Base-by-base conservation (phyloP, 176 grass and related monocot species). In the Aegilops bicornis region DNA sequence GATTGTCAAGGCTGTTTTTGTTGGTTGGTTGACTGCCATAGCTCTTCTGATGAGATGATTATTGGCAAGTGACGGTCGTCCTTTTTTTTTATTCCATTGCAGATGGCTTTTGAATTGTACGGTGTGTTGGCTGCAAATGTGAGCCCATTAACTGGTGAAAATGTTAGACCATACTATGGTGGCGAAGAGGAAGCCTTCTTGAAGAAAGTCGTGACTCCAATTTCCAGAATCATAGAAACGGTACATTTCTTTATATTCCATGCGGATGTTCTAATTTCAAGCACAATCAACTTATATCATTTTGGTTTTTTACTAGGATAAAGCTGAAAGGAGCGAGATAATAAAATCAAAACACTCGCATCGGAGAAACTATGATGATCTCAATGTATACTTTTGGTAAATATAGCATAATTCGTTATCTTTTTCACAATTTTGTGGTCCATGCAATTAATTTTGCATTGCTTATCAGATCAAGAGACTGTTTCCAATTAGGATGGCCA, bases 21-120 rank as follows among this genome's bases (percentile, higher is more conserved):
- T 63, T 79, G 36, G 62, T 61, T 70, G 64, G 27, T 87, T 69
- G 35, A 62, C 48, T 70, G 48, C 9, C 25, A 12, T 48, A 15
- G 45, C 3, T 76, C 32, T 24, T 79, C 17, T 64, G 10, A 11
- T 64, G 52, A 47, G 6, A 35, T 29, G 54, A 66, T 73, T 77
- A 45, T 63, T 47, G 35, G 58, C 6, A 47, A 59, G 37, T 39
- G 29, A 71, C 71, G 37, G 58, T 31, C 14, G 7, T 74, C 13
- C 63, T 23, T 71, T 71, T 52, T 54, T 52, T 83, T 1, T 79
- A 5, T 83, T 71, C 64, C n/a, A 48, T 81, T 58, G 50, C 73
- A 98, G 96, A 98, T 98, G 96, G 96, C 96, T 64, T 95, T 94
- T 91, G 93, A 98, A 88, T 79, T 98, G 56, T 94, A 91, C 77